These are phyloP conservation scores for Macrolepiota fuliginosa DNA, from an alignment of 768 basidiomycete species.

Conservation along the genomic window DNA sequence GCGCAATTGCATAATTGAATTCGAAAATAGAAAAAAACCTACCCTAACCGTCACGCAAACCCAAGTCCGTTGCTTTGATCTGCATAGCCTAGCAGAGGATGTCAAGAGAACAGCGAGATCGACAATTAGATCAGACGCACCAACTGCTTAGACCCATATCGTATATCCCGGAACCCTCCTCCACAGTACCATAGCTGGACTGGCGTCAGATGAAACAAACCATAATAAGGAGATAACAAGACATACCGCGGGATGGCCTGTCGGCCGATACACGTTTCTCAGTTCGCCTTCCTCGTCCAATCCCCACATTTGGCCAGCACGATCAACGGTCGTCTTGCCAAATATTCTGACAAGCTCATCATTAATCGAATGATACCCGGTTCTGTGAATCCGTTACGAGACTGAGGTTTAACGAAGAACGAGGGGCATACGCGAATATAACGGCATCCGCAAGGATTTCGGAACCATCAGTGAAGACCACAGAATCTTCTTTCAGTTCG, in stretches of 20 bases:
- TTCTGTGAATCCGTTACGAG: not conserved
- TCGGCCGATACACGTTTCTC: constrained; percentile 32
- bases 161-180: constrained; percentile 31
- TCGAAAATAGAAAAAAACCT: not conserved
- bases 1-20: too few species aligned
- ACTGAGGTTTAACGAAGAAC: too few species aligned
- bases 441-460: constrained; percentile 40
- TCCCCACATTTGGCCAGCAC: constrained; percentile 32
- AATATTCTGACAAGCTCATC: constrained; percentile 29
- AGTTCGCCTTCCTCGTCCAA: constrained; percentile 42
- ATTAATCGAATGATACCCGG: constrained; percentile 18
- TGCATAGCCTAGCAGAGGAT: not conserved
- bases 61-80: constrained; percentile 4
- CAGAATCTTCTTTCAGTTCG: constrained; percentile 28
- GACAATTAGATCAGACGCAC: constrained; percentile 18
- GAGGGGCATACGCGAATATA: constrained; percentile 37
- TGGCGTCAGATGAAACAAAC: not conserved
- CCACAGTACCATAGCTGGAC: constrained; percentile 38
- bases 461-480: constrained; percentile 38
- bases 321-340: constrained; percentile 31
- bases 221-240: too few species aligned
- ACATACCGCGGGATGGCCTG: constrained; percentile 41
- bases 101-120: not conserved
- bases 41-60: not conserved
- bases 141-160: constrained; percentile 34